Percentiles rank a stretch among this genome's conserved stretches.
Evolutionary conservation across 179 eudicot species (phyloP).

Genomic region (Dionaea muscipula): DNA sequence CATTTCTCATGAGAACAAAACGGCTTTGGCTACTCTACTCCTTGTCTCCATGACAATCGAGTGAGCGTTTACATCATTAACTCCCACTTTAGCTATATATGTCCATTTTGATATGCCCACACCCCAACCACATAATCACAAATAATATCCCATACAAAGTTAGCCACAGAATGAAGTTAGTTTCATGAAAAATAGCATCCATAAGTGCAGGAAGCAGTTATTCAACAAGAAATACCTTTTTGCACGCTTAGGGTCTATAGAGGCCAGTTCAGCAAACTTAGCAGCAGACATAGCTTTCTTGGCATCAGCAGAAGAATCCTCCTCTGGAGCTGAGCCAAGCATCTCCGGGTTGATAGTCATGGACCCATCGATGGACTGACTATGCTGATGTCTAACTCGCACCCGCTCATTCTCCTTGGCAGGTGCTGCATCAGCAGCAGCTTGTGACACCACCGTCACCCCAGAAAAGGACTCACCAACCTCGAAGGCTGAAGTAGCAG

Average conservation of each 20-base stretch:
- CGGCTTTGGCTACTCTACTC: too few species aligned
- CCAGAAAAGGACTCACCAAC: constrained; percentile 46
- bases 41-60: too few species aligned
- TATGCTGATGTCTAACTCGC: constrained; percentile 76
- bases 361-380: constrained; percentile 93
- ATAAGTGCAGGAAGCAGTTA: not conserved
- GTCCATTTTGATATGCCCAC: too few species aligned
- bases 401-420: constrained; percentile 35
- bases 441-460: constrained; percentile 11
- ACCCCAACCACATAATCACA: too few species aligned
- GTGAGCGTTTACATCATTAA: too few species aligned
- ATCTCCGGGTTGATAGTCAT: constrained; percentile 62
- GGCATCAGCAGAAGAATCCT: constrained; percentile 36
- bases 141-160: too few species aligned
- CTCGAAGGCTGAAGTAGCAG: constrained; percentile 50
- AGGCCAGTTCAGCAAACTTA: constrained; percentile 95
- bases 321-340: constrained; percentile 54
- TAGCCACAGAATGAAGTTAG: too few species aligned
- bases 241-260: constrained; percentile 86
- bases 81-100: too few species aligned
- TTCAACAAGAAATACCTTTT: constrained; percentile 39
- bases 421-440: constrained; percentile 10
- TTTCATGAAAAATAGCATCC: too few species aligned
- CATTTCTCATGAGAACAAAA: too few species aligned
- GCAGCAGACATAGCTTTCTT: constrained; percentile 94